Evolutionary conservation across 148 eudicot species (phyloP), one percentile per base, ranked within the genome.

Genomic region (Rhododendron ovatum): DNA sequence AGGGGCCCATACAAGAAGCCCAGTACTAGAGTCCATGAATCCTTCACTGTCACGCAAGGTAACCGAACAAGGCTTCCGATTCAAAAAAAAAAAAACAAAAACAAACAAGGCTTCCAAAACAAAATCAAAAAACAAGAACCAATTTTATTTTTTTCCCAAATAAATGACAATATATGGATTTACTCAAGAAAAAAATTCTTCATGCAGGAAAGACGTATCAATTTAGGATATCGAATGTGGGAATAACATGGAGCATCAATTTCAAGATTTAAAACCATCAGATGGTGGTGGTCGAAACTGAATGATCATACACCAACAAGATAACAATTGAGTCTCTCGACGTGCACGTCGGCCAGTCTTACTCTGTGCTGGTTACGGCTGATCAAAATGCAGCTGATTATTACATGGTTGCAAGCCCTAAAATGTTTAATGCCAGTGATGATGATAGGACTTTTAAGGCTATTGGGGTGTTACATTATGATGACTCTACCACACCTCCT

Each of bases 341-440:
- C 17, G 83, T 91, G 4, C 92, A 91, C 37, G 88, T 89, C 0
- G 91, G 92, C 73, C 91, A 91, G 57, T 89, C 92, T 4, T 88
- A 88, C 76, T 88, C 92, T 50, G 90, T 89, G 83, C 90, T 91
- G 5, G 84, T 91, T 20, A 85, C 92, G 17, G 87, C 89, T 0
- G 76, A 91, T 87, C 89, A 88, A 88, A 61, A 63, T 8, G 88
- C 71, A 4, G 87, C 87, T 7, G 91, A 88, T 82, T 89, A 91
- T 63, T 91, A 89, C 81, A 84, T 91, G 17, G 93, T 91, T 78
- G 93, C 91, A 37, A 91, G 81, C 61, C 93, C 69, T 22, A 63
- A 63, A 24, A 63, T 63, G 69, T 63, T 63, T 2, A 63, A 63
- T 24, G 69, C 28, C 28, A 24, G 69, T 63, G 69, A 63, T 24